Percentiles rank a stretch among this genome's conserved stretches.
phyloP scores from a whole-genome alignment of 2,329 filamentous ascomycete species.

The Chaetothyriales sp. region DNA sequence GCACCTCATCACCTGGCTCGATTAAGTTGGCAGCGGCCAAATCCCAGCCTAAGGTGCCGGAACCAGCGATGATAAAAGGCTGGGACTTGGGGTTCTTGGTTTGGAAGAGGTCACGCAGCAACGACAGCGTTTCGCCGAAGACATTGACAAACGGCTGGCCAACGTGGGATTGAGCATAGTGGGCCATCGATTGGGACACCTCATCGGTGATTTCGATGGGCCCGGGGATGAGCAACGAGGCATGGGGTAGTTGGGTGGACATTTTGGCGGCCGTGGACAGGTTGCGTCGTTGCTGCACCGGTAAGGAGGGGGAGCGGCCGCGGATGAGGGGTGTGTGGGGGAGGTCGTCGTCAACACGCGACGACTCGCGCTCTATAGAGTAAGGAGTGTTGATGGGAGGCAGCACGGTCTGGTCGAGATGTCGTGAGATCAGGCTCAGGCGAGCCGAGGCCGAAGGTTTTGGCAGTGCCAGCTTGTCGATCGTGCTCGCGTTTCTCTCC shows the following conservation, averaged over 20 bases:
- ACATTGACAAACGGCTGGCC: slow-evolving; percentile 73
- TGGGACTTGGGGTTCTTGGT: slow-evolving; percentile 69
- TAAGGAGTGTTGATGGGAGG: slow-evolving; percentile 51
- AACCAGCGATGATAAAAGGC: slow-evolving; percentile 86
- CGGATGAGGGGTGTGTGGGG: slow-evolving; percentile 28
- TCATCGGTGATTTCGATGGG: slow-evolving; percentile 33
- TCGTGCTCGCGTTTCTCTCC: neutral
- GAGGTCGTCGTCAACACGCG: slow-evolving; percentile 37
- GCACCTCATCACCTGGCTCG: slow-evolving; percentile 75
- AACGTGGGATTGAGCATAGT: slow-evolving; percentile 65
- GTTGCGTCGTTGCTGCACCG: slow-evolving; percentile 9
- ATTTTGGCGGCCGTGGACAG: slow-evolving; percentile 14
- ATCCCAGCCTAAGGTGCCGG: slow-evolving; percentile 93
- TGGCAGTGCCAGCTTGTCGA: slow-evolving; percentile 13
- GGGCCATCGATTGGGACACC: slow-evolving; percentile 15
- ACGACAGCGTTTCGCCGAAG: slow-evolving; percentile 78
- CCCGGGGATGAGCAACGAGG: slow-evolving; percentile 83
- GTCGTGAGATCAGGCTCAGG: slow-evolving; percentile 47
- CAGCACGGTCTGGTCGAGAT: slow-evolving; percentile 41
- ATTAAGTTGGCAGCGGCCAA: slow-evolving; percentile 85
- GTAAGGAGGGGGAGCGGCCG: slow-evolving; percentile 2
- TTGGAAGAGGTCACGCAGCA: slow-evolving; percentile 89
- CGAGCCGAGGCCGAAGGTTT: slow-evolving; percentile 28
- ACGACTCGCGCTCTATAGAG: slow-evolving; percentile 43
- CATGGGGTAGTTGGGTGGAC: slow-evolving; percentile 41